These are phyloP conservation scores for Pythium myriotylum DNA, from an alignment of 352 stramenopile genomes.

Conservation along the genomic window DNA sequence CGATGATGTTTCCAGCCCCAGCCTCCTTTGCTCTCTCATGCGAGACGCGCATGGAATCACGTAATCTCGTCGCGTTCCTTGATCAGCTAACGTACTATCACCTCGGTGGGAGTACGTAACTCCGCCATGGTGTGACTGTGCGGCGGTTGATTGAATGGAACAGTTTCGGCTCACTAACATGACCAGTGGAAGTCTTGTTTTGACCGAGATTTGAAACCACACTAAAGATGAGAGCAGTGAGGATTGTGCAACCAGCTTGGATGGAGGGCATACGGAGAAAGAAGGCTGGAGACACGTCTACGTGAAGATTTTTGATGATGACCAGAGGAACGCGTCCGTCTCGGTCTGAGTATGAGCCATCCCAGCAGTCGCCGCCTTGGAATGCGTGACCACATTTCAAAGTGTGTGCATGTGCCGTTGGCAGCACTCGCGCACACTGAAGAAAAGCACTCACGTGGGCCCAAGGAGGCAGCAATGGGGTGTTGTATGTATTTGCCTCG, in stretches of 20 bases:
- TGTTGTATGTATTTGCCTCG: conserved; percentile 16
- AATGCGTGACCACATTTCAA: background rate
- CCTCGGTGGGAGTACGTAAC: background rate
- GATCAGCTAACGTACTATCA: too few relatives aligned
- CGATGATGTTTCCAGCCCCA: background rate
- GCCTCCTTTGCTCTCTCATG: conserved; percentile 11
- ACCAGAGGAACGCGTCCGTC: background rate
- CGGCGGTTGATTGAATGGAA: conserved; percentile 10
- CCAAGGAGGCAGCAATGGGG: too few relatives aligned
- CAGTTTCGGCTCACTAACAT: conserved; percentile 17
- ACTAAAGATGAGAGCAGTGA: conserved; percentile 29
- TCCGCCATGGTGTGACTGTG: background rate
- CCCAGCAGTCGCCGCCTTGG: conserved; percentile 6
- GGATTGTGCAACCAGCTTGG: background rate
- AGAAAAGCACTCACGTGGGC: background rate
- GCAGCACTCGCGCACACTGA: background rate
- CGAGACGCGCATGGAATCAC: background rate
- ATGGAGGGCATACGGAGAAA: background rate
- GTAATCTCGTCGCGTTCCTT: background rate
- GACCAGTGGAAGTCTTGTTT: conserved; percentile 28
- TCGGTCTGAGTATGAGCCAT: conserved; percentile 21
- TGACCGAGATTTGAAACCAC: background rate
- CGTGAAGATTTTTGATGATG: background rate
- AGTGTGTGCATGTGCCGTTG: background rate
- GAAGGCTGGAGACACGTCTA: background rate